These are phyloP conservation scores for Pyricularia pennisetigena DNA, from an alignment of 2,329 filamentous ascomycete genomes.

Conservation along the genomic window DNA sequence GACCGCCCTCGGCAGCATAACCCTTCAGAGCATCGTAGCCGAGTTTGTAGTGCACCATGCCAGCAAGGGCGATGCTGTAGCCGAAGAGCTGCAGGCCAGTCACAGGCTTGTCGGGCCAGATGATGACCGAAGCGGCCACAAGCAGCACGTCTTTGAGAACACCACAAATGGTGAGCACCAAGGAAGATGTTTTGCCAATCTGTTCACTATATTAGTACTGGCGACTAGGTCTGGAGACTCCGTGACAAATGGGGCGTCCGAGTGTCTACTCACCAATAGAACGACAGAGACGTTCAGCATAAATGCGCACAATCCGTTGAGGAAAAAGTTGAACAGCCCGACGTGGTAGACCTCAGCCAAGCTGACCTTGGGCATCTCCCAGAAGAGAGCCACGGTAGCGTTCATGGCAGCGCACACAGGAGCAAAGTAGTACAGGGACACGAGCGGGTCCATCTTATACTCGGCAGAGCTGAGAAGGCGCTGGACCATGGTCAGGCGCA, in stretches of 20 bases:
- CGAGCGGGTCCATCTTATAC: conserved; percentile 87
- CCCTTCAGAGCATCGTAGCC: conserved; percentile 75
- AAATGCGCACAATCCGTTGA: conserved; percentile 72
- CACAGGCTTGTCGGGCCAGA: conserved; percentile 64
- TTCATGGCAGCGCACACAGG: conserved; percentile 80
- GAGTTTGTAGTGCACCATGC: conserved; percentile 81
- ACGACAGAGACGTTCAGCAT: conserved; percentile 78
- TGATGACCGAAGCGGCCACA: conserved; percentile 68
- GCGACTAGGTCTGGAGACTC: neutral
- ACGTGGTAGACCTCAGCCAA: conserved; percentile 65
- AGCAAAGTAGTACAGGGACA: conserved; percentile 85
- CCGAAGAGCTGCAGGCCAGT: conserved; percentile 71
- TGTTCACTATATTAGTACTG: conserved; percentile 23
- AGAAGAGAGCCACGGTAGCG: conserved; percentile 59
- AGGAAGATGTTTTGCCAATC: conserved; percentile 82
- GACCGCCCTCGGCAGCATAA: conserved; percentile 60
- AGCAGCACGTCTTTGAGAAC: conserved; percentile 84
- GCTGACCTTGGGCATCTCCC: conserved; percentile 61
- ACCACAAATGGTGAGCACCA: conserved; percentile 78
- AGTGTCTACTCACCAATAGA: conserved; percentile 56
- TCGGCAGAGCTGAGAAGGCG: conserved; percentile 70
- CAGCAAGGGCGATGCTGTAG: conserved; percentile 68
- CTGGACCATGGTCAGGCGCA: conserved; percentile 77
- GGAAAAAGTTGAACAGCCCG: conserved; percentile 60
- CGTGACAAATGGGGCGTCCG: neutral